These are phyloP conservation scores for Umbelopsis sp. DNA, from an alignment of 371 early-diverging fungal genomes.

Conservation along the genomic window DNA sequence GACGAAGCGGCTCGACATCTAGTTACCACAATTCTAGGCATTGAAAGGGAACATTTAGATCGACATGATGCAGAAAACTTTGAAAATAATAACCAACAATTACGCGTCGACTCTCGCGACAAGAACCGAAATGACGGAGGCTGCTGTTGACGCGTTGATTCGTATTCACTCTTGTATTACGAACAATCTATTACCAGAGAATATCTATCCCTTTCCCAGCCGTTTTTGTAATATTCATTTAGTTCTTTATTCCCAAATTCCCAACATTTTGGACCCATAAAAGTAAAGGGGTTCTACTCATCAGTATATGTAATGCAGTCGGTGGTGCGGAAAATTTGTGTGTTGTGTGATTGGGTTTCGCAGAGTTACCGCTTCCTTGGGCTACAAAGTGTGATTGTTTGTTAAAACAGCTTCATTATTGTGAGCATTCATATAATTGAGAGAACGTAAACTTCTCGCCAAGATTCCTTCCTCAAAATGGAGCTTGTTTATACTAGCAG, in stretches of 20 bases:
- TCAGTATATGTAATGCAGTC: too few species aligned
- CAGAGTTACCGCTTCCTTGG: too few species aligned
- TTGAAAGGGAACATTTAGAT: constrained; percentile 47
- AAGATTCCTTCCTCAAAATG: too few species aligned
- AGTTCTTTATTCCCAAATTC: not conserved
- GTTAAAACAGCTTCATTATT: too few species aligned
- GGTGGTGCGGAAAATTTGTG: not conserved
- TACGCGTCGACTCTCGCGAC: constrained; percentile 9
- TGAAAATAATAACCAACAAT: constrained; percentile 1
- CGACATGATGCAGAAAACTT: constrained; percentile 24
- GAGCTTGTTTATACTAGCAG: too few species aligned
- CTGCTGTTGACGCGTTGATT: not conserved
- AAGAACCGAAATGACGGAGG: not conserved
- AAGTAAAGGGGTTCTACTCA: not conserved
- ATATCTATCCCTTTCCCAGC: not conserved
- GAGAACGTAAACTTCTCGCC: too few species aligned
- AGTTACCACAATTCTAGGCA: constrained; percentile 40
- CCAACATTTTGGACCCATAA: not conserved
- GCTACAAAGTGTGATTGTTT: too few species aligned
- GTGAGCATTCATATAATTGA: too few species aligned
- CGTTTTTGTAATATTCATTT: not conserved
- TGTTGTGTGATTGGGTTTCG: not conserved
- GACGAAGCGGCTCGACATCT: constrained; percentile 65
- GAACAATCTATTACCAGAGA: not conserved
- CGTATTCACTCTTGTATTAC: not conserved